Base-by-base conservation (phyloP, 2,329 filamentous ascomycete genomes). In the Aspergillus udagawae region DNA sequence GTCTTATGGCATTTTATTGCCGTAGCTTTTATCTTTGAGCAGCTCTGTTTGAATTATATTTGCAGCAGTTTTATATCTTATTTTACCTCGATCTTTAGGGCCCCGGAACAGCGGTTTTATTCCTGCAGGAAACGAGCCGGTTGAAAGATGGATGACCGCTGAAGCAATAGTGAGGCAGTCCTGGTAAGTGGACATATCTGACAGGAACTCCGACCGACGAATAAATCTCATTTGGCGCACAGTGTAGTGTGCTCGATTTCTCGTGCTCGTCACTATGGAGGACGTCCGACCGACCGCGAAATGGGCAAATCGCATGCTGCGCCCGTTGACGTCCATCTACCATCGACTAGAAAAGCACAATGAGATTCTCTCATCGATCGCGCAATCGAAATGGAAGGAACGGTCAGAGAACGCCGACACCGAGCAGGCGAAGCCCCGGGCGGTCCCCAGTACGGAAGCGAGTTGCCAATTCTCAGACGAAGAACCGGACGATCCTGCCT, bases 281-380 rank as follows among this genome's bases (percentile, higher is more conserved):
- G 71, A 75, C 56, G 59, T 74, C 49, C 70, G 70, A 57, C 65
- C 71, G 45, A 77, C 73, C 7, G 72, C 75, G 51, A 73, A 68
- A 72, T 77, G 75, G 75, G 75, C 73, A 54, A 75, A 76, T 57
- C 73, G 75, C 62, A 71, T 77, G 56, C 62, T 79, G 54, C 73
- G 75, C 57, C 76, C 76, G 32, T 64, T 79, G 54, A 70, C 68
- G 20, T 75, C 74, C 20, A 67, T 76, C 51, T 70, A 75, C 56
- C 68, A 72, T 52, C 72, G 74, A 52, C 63, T 79, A 32, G 73
- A 74, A 56, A 77, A 75, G 58, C 71, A 77, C 55, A 67, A 75
- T 56, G 71, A 74, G 51, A 70, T 64, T 10, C 59, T 68, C 23
- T 65, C 66, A 7, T 68, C 70, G 7, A 63, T 71, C 47, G 60